phyloP scores from a whole-genome alignment of 2,329 filamentous ascomycete genomes.

The Cercospora beticola region DNA sequence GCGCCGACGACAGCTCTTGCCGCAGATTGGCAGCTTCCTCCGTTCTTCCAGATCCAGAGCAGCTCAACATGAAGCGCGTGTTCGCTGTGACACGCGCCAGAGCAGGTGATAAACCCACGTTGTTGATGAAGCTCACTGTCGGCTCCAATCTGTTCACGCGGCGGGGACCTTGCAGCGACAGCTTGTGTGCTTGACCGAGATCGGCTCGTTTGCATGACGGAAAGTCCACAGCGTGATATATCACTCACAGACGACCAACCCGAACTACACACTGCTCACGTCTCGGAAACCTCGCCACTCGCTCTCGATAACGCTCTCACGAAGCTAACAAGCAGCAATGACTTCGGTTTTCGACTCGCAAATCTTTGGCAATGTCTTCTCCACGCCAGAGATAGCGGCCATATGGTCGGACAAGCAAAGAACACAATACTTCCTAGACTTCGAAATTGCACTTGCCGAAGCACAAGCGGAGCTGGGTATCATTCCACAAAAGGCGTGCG shows the following conservation, averaged over 20 bases:
- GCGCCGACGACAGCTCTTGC: background rate
- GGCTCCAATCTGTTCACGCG: background rate
- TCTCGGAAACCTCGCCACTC: background rate
- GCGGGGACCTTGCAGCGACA: background rate
- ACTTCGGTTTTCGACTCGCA: constrained; percentile 33
- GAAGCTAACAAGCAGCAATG: constrained; percentile 20
- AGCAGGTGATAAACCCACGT: background rate
- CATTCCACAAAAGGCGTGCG: constrained; percentile 34
- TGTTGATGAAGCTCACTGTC: background rate
- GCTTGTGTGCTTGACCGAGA: background rate
- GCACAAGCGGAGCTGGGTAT: constrained; percentile 34
- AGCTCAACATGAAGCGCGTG: background rate
- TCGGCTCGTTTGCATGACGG: background rate
- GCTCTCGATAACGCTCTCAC: background rate
- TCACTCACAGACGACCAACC: background rate
- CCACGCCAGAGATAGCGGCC: constrained; percentile 27
- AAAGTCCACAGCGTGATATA: background rate
- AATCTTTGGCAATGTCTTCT: constrained; percentile 35
- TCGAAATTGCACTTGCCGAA: constrained; percentile 34
- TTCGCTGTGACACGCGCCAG: background rate
- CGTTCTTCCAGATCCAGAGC: background rate
- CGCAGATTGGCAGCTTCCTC: background rate
- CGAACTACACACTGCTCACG: background rate
- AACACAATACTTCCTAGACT: constrained; percentile 33
- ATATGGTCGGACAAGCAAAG: constrained; percentile 36